Evolutionary conservation across 768 basidiomycete species (phyloP), one percentile per base, ranked within the genome.

Genomic region (Xerocomellus intermedius): DNA sequence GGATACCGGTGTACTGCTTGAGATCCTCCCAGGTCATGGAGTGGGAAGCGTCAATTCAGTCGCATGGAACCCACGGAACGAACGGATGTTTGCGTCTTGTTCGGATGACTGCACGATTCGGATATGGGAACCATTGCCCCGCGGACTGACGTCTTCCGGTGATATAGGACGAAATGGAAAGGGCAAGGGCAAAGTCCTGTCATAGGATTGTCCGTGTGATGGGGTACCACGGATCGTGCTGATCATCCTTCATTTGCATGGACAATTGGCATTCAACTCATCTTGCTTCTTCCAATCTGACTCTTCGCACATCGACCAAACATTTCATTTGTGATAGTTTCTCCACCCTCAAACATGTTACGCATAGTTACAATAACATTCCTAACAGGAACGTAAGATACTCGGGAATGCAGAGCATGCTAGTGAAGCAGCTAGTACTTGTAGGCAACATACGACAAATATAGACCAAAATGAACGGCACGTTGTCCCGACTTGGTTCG

Each of bases 41-140:
- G 75, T 76, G 54, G 94, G 94, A 38, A 90, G 88, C 58, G 95
- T 99, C 57, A 99, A 98, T 69, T 87, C 90, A 14, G 95, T 98
- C 16, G 89, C 94, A 35, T 99, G 97, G 97, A 95, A 97, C 71
- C 94, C 93, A 19, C 78, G 79, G 47, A 89, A 93, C 66, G 82
- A 85, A 61, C 84, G 86, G 54, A 89, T 98, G 86, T 98, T 98
- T 74, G 97, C 97, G 32, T 94, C 91, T 41, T 97, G 94, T 70
- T 93, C 93, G 42, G 96, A 99, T 69, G 96, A 99, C 74, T 75
- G 77, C 51, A 91, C 89, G 17, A 85, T 99, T 63, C 85, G 94
- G 56, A 87, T 96, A 77, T 96, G 94, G 94, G 89, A 92, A 72
- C 63, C 61, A 52, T 52, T 63, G n/a, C 70, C 68, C 19, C 61